These are phyloP conservation scores for Talaromyces sp. DNA, from an alignment of 2,329 filamentous ascomycete species.

Conservation along the genomic window DNA sequence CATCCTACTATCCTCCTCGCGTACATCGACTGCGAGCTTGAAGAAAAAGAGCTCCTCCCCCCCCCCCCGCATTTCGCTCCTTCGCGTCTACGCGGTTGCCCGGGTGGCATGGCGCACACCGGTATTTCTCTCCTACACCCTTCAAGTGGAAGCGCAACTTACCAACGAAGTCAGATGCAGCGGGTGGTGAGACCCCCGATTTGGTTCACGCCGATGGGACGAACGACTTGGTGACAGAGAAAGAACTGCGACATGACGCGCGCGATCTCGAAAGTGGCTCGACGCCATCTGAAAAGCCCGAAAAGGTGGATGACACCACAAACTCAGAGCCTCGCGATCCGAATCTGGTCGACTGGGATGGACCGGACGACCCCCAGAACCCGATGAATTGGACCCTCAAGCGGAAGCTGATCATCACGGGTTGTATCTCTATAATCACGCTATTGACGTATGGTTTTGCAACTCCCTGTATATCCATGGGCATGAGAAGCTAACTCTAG, in stretches of 20 bases:
- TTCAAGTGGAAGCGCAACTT: neutral
- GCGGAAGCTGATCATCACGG: constrained; percentile 44
- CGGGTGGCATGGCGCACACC: neutral
- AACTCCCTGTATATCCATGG: constrained; percentile 10
- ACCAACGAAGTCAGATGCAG: neutral
- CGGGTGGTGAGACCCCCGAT: neutral
- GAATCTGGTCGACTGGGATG: constrained; percentile 57
- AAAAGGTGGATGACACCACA: neutral
- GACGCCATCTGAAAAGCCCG: neutral
- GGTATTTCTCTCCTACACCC: neutral
- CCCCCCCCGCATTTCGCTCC: neutral
- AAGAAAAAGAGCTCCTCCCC: neutral
- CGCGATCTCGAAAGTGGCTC: constrained; percentile 7
- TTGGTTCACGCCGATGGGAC: neutral
- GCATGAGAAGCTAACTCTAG: neutral
- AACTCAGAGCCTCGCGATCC: constrained; percentile 26
- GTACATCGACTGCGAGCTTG: neutral
- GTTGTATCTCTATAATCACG: constrained; percentile 46
- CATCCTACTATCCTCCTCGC: neutral
- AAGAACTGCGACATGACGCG: neutral
- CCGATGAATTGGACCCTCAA: constrained; percentile 55
- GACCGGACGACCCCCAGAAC: constrained; percentile 52
- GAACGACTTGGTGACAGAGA: neutral
- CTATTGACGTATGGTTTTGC: constrained; percentile 33
- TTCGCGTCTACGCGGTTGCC: neutral